Conservation (phyloP, 306 rosid species). For the Cucumis hystrix region DNA sequence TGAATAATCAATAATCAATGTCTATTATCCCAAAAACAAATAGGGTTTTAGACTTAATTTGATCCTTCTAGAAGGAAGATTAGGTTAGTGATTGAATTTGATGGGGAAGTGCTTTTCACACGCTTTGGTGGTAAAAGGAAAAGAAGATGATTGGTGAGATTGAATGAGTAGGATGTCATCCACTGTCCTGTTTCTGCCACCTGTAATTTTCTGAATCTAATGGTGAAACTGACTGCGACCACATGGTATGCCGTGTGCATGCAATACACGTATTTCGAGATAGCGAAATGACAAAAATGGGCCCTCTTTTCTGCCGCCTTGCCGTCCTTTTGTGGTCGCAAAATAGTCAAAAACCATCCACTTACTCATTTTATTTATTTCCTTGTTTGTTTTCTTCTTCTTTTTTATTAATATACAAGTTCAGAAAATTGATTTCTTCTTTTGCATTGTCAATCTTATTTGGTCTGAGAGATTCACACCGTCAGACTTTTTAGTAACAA, state of each 20-base stretch:
- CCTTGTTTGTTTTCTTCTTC: too few relatives aligned
- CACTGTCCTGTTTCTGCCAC: not conserved
- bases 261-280: not conserved
- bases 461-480: too few relatives aligned
- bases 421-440: too few relatives aligned
- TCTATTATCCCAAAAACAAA: not conserved
- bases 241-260: constrained; percentile 6
- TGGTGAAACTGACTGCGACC: not conserved
- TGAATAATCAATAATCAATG: not conserved
- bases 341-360: not conserved
- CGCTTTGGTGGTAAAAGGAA: not conserved
- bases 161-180: not conserved
- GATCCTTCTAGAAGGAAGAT: not conserved
- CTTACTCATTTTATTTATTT: not conserved
- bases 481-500: too few relatives aligned
- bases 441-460: too few relatives aligned
- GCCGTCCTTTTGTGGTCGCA: not conserved
- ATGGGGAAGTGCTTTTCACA: not conserved
- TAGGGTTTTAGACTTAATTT: not conserved
- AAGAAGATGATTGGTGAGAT: not conserved
- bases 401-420: too few relatives aligned
- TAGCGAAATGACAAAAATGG: not conserved
- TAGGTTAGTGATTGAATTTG: not conserved
- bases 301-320: not conserved
- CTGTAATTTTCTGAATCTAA: not conserved